Evolutionary conservation across 2,329 filamentous ascomycete genomes (phyloP).

Genomic region (Pseudogymnoascus sp.): DNA sequence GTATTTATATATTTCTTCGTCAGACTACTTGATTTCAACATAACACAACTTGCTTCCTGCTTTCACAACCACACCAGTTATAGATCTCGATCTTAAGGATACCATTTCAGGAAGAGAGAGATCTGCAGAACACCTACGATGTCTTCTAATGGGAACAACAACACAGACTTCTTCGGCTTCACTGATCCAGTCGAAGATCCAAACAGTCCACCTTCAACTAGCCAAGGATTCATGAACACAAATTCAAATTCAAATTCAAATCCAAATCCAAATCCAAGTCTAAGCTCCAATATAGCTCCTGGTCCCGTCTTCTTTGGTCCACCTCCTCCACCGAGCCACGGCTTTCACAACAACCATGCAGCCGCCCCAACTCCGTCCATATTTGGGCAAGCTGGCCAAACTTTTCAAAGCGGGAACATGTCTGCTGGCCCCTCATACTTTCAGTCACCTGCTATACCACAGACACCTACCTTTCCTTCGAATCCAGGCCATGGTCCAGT

Average conservation of each 20-base stretch:
- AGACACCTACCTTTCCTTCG: not conserved
- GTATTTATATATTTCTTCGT: not conserved
- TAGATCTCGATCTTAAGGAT: not conserved
- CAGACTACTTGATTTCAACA: not conserved
- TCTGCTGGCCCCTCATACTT: not conserved
- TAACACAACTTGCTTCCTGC: not conserved
- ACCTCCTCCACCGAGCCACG: not conserved
- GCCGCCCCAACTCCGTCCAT: not conserved
- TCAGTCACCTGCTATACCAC: not conserved
- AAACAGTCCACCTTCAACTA: not conserved
- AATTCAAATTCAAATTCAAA: not conserved
- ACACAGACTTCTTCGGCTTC: constrained; percentile 1
- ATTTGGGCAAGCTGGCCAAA: not conserved
- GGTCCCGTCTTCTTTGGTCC: not conserved
- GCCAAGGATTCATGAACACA: not conserved
- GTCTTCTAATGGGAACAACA: not conserved
- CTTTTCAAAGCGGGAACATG: not conserved
- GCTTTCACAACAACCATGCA: not conserved
- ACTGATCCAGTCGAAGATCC: not conserved
- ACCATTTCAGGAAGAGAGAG: not conserved
- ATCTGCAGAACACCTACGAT: not conserved
- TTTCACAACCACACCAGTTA: not conserved
- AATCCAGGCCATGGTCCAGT: not conserved
- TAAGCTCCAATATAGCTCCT: not conserved
- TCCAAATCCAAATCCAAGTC: not conserved